Evolutionary conservation across 345 rosid species (phyloP).

Genomic region (Sisymbrium irio): DNA sequence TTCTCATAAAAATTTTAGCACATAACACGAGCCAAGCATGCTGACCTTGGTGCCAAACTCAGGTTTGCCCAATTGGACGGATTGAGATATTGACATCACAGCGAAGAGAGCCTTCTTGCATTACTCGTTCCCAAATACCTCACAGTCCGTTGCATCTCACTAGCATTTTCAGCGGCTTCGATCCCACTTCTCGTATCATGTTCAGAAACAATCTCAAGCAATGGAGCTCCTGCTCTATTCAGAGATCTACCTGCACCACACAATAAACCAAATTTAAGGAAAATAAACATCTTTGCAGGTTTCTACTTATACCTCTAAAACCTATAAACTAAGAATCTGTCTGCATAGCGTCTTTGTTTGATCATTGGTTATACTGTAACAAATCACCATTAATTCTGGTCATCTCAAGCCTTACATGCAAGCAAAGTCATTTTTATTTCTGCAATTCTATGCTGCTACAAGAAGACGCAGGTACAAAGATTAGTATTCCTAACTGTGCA

Average conservation of each 20-base stretch:
- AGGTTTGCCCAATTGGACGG: slow-evolving; percentile 71
- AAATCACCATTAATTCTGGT: too few relatives aligned
- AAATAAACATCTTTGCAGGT: slow-evolving; percentile 15
- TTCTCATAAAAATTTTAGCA: too few relatives aligned
- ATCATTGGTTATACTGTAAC: too few relatives aligned
- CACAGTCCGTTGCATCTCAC: slow-evolving; percentile 81
- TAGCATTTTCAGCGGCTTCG: slow-evolving; percentile 85
- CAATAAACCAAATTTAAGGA: slow-evolving; percentile 11
- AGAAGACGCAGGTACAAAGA: not conserved
- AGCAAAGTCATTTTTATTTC: not conserved
- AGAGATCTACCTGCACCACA: slow-evolving; percentile 66
- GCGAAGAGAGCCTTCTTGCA: slow-evolving; percentile 96
- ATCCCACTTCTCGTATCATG: slow-evolving; percentile 93
- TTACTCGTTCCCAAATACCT: slow-evolving; percentile 79
- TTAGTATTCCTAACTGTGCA: slow-evolving; percentile 23
- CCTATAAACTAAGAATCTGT: slow-evolving; percentile 4
- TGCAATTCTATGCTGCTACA: not conserved
- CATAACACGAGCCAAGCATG: too few relatives aligned
- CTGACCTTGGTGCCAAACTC: slow-evolving; percentile 91
- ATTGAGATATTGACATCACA: slow-evolving; percentile 96
- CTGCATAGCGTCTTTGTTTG: too few relatives aligned
- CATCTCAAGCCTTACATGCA: not conserved
- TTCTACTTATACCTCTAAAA: not conserved
- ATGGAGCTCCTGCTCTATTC: slow-evolving; percentile 96
- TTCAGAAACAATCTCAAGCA: slow-evolving; percentile 96